Evolutionary conservation across 2,329 filamentous ascomycete species (phyloP).

Genomic region (Fusarium pseudoanthophilum): DNA sequence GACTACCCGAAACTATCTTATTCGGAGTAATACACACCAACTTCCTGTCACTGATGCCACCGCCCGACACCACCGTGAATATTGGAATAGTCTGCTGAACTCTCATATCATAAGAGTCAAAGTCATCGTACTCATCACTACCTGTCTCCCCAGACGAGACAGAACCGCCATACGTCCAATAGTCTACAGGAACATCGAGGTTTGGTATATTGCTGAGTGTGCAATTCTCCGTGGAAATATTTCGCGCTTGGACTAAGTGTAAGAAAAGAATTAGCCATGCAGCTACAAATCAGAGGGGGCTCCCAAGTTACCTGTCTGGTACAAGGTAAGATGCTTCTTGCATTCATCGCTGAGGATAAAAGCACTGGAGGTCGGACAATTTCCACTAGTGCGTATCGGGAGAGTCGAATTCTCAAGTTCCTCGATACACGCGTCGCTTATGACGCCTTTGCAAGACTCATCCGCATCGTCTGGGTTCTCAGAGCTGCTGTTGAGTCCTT

Average conservation of each 20-base stretch:
- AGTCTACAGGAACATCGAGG: not conserved
- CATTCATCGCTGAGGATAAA: too few relatives aligned
- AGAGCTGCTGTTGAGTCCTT: not conserved
- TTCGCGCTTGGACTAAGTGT: not conserved
- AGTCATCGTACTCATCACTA: not conserved
- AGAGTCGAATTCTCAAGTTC: not conserved
- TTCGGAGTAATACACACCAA: not conserved
- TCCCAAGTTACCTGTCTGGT: too few relatives aligned
- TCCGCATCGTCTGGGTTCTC: not conserved
- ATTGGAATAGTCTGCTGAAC: not conserved
- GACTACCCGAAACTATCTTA: not conserved
- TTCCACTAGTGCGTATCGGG: rapidly evolving
- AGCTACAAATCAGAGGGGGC: rapidly evolving
- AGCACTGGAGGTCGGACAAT: too few relatives aligned
- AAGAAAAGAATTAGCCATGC: too few relatives aligned
- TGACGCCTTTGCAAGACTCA: not conserved
- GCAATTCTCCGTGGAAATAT: not conserved
- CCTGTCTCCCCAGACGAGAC: not conserved
- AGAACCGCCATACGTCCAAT: not conserved
- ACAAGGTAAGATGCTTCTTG: too few relatives aligned
- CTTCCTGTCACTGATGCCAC: not conserved
- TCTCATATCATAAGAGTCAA: not conserved
- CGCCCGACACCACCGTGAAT: not conserved
- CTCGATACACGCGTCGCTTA: not conserved
- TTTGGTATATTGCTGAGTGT: not conserved